phyloP scores from a whole-genome alignment of 1,284 basidiomycete species.

The Cystobasidium sp. region DNA sequence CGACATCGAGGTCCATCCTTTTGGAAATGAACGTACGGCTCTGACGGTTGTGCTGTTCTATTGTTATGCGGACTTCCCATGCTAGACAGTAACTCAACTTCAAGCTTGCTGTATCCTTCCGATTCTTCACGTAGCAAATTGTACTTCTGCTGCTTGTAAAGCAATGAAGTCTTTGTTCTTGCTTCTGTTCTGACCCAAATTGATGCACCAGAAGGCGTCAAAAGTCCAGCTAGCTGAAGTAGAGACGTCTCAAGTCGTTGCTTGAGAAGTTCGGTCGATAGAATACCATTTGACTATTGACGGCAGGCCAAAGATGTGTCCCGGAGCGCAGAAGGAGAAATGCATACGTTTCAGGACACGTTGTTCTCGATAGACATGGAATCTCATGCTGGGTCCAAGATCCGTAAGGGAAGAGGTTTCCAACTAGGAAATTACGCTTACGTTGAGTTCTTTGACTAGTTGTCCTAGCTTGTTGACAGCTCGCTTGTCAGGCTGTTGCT shows the following conservation, averaged over 20 bases:
- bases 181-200: constrained; percentile 26
- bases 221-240: constrained; percentile 18
- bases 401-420: no score
- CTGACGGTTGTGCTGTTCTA: constrained; percentile 60
- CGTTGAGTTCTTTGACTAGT: constrained; percentile 39
- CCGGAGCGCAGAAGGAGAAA: background rate
- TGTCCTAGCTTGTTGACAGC: constrained; percentile 17
- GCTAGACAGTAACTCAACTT: constrained; percentile 78
- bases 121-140: constrained; percentile 96
- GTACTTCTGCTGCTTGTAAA: constrained; percentile 97
- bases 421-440: background rate
- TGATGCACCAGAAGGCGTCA: background rate
- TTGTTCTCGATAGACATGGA: background rate
- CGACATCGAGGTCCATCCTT: background rate
- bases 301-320: background rate
- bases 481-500: background rate
- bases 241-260: constrained; percentile 29
- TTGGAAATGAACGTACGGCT: constrained; percentile 58
- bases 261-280: constrained; percentile 39
- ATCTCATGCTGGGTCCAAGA: background rate
- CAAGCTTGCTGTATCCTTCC: constrained; percentile 93
- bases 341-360: constrained; percentile 13
- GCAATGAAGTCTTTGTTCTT: constrained; percentile 31
- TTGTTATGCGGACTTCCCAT: constrained; percentile 70
- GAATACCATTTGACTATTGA: constrained; percentile 15